Percentiles rank a stretch among this genome's conserved stretches.
These are phyloP conservation scores for Rhizomucor miehei DNA, from an alignment of 371 early-diverging fungal species.

Conservation along the genomic window DNA sequence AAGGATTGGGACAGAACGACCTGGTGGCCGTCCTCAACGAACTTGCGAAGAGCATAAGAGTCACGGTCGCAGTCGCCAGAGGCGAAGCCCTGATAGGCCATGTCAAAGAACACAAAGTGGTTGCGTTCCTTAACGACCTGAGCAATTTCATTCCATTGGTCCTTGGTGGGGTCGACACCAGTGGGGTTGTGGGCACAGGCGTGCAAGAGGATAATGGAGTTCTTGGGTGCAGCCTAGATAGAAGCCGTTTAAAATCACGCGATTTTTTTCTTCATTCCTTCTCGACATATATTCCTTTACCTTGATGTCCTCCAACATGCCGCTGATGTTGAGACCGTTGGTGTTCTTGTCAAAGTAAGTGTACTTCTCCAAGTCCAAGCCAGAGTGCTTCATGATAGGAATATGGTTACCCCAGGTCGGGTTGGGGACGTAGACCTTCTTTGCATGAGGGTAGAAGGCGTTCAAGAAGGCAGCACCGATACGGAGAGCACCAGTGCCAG, in stretches of 20 bases:
- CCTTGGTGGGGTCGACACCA: constrained; percentile 94
- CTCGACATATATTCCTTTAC: constrained; percentile 24
- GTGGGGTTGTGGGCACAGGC: constrained; percentile 99
- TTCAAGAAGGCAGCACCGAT: constrained; percentile 91
- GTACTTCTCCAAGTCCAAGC: constrained; percentile 84
- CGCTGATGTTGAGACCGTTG: constrained; percentile 91
- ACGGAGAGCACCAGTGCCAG: constrained; percentile 97
- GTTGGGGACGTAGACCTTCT: constrained; percentile 90
- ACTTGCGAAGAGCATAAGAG: constrained; percentile 94
- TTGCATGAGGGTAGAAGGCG: constrained; percentile 80
- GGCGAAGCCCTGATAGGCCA: constrained; percentile 99
- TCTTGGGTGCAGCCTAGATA: constrained; percentile 73
- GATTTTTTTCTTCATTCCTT: background rate
- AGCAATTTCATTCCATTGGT: constrained; percentile 92
- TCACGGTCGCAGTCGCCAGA: constrained; percentile 90
- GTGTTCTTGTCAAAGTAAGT: constrained; percentile 94
- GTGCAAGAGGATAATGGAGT: constrained; percentile 91
- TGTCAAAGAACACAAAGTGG: constrained; percentile 95
- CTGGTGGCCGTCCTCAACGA: constrained; percentile 78
- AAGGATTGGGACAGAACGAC: constrained; percentile 93
- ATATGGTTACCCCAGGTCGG: constrained; percentile 99
- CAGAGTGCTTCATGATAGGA: constrained; percentile 90
- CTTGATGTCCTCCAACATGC: constrained; percentile 88
- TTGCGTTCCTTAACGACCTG: constrained; percentile 75
- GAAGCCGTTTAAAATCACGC: background rate